These are phyloP conservation scores for Cladosporium sp. DNA, from an alignment of 2,329 filamentous ascomycete species.

Conservation along the genomic window DNA sequence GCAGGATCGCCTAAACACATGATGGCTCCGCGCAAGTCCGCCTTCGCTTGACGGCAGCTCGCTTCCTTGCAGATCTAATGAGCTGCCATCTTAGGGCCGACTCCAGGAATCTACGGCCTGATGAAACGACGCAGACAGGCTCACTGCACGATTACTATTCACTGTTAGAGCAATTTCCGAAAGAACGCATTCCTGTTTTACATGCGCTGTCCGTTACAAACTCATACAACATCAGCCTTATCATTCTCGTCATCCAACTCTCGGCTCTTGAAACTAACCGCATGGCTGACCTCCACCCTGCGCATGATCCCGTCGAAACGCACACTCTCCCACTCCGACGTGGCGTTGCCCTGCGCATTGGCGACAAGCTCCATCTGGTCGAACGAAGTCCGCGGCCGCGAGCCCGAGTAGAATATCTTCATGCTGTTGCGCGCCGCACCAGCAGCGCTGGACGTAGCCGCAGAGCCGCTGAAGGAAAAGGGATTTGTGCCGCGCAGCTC, in stretches of 20 bases:
- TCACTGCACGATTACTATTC: not conserved
- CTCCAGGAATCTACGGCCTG: not conserved
- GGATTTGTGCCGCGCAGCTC: not conserved
- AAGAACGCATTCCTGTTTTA: not conserved
- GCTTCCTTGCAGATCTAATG: not conserved
- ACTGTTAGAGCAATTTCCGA: too few species aligned
- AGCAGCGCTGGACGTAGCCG: not conserved
- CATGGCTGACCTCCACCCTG: slow-evolving; percentile 9
- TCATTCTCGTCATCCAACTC: not conserved
- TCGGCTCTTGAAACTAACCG: not conserved
- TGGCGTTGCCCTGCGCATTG: slow-evolving; percentile 2
- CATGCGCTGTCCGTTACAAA: not conserved
- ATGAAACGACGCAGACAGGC: not conserved
- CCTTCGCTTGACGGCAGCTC: not conserved
- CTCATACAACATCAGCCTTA: not conserved
- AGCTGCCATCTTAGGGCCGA: not conserved
- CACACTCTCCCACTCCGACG: not conserved
- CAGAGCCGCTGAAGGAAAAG: not conserved
- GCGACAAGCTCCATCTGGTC: slow-evolving; percentile 10
- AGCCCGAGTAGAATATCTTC: not conserved
- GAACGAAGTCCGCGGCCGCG: not conserved
- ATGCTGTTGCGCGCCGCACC: not conserved
- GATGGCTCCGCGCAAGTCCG: not conserved
- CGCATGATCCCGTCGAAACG: slow-evolving; percentile 2
- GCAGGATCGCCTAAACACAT: not conserved